phyloP scores from a whole-genome alignment of 805 yeast genomes.

The Schwanniomyces pseudopolymorphus region DNA sequence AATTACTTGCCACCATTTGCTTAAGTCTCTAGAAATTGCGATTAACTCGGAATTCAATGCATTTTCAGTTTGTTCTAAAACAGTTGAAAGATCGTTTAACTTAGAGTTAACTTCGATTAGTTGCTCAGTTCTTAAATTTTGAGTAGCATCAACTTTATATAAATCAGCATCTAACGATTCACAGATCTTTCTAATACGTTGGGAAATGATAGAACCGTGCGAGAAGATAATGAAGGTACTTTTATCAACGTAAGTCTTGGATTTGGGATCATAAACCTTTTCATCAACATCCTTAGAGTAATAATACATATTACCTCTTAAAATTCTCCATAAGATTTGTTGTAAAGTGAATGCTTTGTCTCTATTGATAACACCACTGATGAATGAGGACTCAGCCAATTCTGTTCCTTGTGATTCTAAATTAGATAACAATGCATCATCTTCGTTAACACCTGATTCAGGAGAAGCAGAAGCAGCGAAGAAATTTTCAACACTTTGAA shows the following conservation, averaged over 20 bases:
- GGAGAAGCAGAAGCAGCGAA: constrained; percentile 32
- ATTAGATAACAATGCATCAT: constrained; percentile 37
- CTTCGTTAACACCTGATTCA: constrained; percentile 21
- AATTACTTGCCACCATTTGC: constrained; percentile 61
- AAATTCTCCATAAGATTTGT: constrained; percentile 85
- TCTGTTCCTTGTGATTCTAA: constrained; percentile 38
- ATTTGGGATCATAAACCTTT: constrained; percentile 60
- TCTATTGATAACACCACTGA: constrained; percentile 81
- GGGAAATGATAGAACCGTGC: constrained; percentile 76
- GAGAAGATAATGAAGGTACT: constrained; percentile 86
- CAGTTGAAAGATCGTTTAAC: constrained; percentile 34
- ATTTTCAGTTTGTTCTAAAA: constrained; percentile 43
- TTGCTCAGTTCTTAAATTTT: constrained; percentile 29
- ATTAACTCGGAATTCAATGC: constrained; percentile 76
- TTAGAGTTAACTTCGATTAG: constrained; percentile 24
- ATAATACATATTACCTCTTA: constrained; percentile 88
- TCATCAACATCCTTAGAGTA: constrained; percentile 71
- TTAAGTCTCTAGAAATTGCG: constrained; percentile 72
- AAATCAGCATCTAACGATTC: constrained; percentile 87
- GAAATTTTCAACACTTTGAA: constrained; percentile 36
- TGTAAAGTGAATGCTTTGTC: constrained; percentile 69
- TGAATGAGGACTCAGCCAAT: constrained; percentile 37
- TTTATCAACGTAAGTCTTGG: constrained; percentile 61
- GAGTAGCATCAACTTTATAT: constrained; percentile 52
- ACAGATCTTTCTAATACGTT: constrained; percentile 76